Percentiles rank a stretch among this genome's conserved stretches.
These are phyloP conservation scores for Moringa oleifera DNA, from an alignment of 345 rosid genomes.

Conservation along the genomic window DNA sequence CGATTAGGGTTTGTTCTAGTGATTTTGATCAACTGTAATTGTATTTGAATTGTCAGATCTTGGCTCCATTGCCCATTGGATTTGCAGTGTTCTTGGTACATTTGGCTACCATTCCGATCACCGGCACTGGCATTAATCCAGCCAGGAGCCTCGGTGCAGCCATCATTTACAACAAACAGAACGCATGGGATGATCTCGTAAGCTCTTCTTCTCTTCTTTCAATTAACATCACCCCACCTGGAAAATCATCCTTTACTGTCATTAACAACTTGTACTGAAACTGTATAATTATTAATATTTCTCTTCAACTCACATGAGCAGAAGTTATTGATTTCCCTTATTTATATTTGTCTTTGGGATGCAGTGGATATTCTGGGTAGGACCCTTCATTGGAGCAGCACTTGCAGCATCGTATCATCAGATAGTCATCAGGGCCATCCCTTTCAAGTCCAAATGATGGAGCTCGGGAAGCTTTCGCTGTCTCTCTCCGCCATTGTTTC, in stretches of 20 bases:
- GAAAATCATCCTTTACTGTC: too few relatives aligned
- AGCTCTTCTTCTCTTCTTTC: conserved; percentile 2
- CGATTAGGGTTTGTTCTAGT: too few relatives aligned
- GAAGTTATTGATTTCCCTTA: background rate
- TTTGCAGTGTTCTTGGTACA: conserved; percentile 50
- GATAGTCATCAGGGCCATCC: conserved; percentile 36
- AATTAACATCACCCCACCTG: too few relatives aligned
- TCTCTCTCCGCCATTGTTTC: too few relatives aligned
- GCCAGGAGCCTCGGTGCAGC: conserved; percentile 53
- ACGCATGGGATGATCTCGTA: conserved; percentile 45
- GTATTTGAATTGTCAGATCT: conserved; percentile 29
- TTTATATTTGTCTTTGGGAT: background rate
- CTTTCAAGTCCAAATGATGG: conserved; percentile 25
- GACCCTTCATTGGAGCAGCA: conserved; percentile 40
- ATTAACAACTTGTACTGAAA: too few relatives aligned
- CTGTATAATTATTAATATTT: too few relatives aligned
- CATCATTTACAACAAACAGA: conserved; percentile 37
- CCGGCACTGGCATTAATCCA: conserved; percentile 51
- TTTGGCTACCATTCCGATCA: conserved; percentile 44
- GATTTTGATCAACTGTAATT: too few relatives aligned
- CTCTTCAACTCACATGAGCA: too few relatives aligned
- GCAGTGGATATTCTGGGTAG: conserved; percentile 48
- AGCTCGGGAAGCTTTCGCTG: too few relatives aligned
- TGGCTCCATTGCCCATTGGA: conserved; percentile 53
- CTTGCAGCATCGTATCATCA: conserved; percentile 40